Conservation (phyloP, 169 alveolate genomes). For the Besnoitia besnoiti region DNA sequence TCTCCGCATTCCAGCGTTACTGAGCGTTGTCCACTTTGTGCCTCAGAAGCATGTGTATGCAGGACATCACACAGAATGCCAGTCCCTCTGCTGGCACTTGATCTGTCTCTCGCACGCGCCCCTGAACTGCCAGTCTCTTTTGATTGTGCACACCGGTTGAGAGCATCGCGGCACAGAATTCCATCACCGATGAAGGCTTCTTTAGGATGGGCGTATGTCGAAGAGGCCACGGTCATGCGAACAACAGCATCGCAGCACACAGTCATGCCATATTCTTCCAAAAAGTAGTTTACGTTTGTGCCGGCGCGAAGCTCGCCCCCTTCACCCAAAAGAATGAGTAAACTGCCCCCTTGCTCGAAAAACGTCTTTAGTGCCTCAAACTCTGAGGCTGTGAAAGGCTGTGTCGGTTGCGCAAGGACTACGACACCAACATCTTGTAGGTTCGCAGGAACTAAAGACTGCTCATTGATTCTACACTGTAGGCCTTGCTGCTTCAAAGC, state of each 20-base stretch:
- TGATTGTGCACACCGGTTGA: neutral
- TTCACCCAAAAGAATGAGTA: neutral
- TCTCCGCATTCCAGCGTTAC: neutral
- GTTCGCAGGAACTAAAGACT: neutral
- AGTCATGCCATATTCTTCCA: conserved; percentile 30
- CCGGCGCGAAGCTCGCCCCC: conserved; percentile 19
- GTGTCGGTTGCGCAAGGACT: conserved; percentile 9
- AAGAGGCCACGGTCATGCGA: neutral
- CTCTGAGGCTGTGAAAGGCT: conserved; percentile 8
- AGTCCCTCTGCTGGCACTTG: neutral
- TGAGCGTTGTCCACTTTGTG: neutral
- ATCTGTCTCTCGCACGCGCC: neutral
- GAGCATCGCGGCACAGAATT: neutral
- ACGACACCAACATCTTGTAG: neutral
- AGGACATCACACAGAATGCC: neutral
- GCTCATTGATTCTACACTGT: neutral
- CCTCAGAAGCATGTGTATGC: neutral
- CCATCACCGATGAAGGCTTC: conserved; percentile 15
- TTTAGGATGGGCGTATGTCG: neutral
- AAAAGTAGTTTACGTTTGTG: conserved; percentile 27
- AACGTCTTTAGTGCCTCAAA: neutral
- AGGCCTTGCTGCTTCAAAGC: conserved; percentile 4
- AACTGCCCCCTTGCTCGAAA: neutral
- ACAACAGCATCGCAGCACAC: conserved; percentile 15
- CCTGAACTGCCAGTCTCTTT: neutral